Conservation (phyloP, 2,329 filamentous ascomycete species). For the Neofusicoccum cordaticola region DNA sequence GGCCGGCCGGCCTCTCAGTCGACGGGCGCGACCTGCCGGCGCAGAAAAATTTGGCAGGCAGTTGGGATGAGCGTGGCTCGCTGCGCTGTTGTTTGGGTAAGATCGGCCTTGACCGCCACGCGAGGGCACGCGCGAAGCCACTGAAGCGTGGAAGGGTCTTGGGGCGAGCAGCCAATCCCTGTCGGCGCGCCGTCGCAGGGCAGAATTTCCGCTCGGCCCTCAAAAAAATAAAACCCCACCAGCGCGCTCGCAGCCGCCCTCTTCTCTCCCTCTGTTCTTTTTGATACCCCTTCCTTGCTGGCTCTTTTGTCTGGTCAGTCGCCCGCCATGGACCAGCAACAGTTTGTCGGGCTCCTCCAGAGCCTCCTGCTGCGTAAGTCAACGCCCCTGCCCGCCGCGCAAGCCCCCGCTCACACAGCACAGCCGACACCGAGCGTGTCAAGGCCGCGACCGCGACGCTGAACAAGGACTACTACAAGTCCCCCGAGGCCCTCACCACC, state of each 20-base stretch:
- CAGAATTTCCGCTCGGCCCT: constrained; percentile 14
- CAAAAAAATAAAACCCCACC: constrained; percentile 15
- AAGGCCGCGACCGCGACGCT: constrained; percentile 87
- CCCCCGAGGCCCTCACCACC: constrained; percentile 77
- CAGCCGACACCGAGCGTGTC: constrained; percentile 72
- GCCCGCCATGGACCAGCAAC: constrained; percentile 68
- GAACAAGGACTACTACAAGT: constrained; percentile 89
- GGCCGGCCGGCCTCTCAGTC: background rate
- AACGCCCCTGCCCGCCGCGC: constrained; percentile 32
- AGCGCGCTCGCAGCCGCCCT: background rate
- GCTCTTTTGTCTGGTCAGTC: constrained; percentile 6
- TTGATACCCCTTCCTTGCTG: constrained; percentile 14
- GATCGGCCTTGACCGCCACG: constrained; percentile 4
- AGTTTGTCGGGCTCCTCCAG: constrained; percentile 83
- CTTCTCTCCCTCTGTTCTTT: constrained; percentile 11
- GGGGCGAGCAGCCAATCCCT: background rate
- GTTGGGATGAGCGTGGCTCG: background rate
- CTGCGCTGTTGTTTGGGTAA: background rate
- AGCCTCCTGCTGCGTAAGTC: constrained; percentile 81
- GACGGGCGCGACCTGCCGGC: background rate
- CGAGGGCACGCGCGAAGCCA: background rate
- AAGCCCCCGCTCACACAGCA: constrained; percentile 19
- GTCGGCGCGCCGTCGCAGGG: background rate
- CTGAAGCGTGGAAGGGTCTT: background rate
- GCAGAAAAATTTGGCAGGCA: background rate